phyloP scores from a whole-genome alignment of 768 basidiomycete genomes.

The Suillus sp. region DNA sequence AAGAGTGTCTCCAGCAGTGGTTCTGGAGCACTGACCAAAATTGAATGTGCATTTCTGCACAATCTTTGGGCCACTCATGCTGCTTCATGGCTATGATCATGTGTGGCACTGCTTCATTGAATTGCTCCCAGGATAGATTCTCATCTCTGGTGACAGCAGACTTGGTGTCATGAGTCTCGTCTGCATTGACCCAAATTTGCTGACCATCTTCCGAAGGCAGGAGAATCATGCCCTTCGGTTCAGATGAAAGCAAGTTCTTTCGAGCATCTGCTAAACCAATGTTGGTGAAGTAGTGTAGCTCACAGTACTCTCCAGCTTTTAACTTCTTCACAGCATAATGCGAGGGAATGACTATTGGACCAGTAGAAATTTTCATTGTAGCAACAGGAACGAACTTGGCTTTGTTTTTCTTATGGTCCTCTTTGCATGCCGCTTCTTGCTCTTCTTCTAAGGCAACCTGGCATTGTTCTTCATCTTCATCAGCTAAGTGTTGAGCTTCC shows the following conservation, averaged over 20 bases:
- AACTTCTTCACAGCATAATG: background rate
- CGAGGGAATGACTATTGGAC: background rate
- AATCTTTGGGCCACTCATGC: too few relatives aligned
- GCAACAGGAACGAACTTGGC: background rate
- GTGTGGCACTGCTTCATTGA: too few relatives aligned
- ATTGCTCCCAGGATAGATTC: too few relatives aligned
- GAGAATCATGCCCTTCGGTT: background rate
- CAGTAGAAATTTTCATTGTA: background rate
- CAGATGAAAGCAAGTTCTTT: background rate
- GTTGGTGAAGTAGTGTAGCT: too few relatives aligned
- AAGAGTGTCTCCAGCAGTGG: too few relatives aligned
- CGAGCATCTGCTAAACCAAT: too few relatives aligned
- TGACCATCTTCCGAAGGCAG: background rate
- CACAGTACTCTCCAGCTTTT: too few relatives aligned
- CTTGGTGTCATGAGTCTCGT: too few relatives aligned
- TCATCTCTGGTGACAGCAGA: too few relatives aligned
- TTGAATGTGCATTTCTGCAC: too few relatives aligned
- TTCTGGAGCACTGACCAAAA: too few relatives aligned
- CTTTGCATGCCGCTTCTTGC: slow-evolving; percentile 1
- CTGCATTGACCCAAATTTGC: background rate
- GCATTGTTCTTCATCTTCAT: background rate
- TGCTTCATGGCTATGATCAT: too few relatives aligned
- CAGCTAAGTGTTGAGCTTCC: background rate
- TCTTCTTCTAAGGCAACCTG: background rate
- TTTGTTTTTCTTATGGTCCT: slow-evolving; percentile 10